Evolutionary conservation across 176 grass and related monocot species (phyloP).

Genomic region (Ensete glaucum): DNA sequence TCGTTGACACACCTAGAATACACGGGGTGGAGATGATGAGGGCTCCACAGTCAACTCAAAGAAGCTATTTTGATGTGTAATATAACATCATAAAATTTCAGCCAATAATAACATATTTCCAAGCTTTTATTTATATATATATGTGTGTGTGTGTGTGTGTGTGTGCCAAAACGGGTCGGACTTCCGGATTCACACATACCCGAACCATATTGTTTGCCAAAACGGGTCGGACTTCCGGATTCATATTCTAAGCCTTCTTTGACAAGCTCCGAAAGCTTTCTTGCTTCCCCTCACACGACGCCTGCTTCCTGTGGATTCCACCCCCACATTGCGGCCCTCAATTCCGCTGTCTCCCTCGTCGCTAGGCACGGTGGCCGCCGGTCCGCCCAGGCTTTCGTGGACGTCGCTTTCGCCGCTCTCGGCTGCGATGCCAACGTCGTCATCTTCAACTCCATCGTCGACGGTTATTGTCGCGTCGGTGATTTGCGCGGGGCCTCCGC

Average conservation of each 20-base stretch:
- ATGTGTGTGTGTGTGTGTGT: too few relatives aligned
- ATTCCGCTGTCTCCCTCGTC: slow-evolving; percentile 1
- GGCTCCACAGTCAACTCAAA: too few relatives aligned
- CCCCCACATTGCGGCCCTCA: too few relatives aligned
- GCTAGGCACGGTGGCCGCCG: neutral
- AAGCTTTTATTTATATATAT: too few relatives aligned
- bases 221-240: too few relatives aligned
- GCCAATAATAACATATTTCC: too few relatives aligned
- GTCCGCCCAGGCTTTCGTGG: neutral
- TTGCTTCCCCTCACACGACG: neutral
- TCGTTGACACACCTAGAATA: too few relatives aligned
- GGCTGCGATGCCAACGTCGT: neutral
- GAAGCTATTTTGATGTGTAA: too few relatives aligned
- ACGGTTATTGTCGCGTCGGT: neutral
- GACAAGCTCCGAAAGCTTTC: neutral
- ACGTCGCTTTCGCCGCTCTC: neutral
- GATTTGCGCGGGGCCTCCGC: neutral
- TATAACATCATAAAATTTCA: too few relatives aligned
- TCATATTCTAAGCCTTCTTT: neutral
- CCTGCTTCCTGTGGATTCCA: neutral
- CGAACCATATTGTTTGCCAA: too few relatives aligned
- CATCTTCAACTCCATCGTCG: neutral
- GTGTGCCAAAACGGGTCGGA: rapidly evolving
- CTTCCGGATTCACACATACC: too few relatives aligned
- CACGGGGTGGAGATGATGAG: too few relatives aligned